Conservation (phyloP, 176 grass and related monocot species). For the Aegilops tauschii region DNA sequence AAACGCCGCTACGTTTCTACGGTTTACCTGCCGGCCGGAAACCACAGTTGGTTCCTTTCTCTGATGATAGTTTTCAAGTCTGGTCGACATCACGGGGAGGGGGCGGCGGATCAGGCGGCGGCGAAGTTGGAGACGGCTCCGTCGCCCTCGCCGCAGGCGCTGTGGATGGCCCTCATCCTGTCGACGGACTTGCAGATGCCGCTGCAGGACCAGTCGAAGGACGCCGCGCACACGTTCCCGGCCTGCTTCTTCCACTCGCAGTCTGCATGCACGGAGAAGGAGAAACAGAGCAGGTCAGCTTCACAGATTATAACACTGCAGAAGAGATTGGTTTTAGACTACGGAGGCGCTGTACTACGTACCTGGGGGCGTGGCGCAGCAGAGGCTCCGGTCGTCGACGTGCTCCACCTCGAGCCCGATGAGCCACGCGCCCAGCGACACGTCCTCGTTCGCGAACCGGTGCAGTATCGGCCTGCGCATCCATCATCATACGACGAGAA, state of each 20-base stretch:
- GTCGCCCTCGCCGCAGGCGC: constrained; percentile 50
- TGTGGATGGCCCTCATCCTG: constrained; percentile 61
- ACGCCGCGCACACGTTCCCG: constrained; percentile 55
- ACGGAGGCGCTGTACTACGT: too few species aligned
- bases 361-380: constrained; percentile 76
- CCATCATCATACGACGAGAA: background rate
- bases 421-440: constrained; percentile 78
- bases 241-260: constrained; percentile 66
- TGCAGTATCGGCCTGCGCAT: constrained; percentile 65
- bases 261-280: constrained; percentile 12
- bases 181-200: constrained; percentile 57
- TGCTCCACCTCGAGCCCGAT: constrained; percentile 81
- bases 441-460: constrained; percentile 84
- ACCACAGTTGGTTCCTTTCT: background rate
- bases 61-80: background rate
- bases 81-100: background rate
- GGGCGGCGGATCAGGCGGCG: background rate
- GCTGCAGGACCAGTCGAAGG: constrained; percentile 64
- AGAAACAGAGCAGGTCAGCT: background rate
- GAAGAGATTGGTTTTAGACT: too few species aligned
- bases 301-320: background rate
- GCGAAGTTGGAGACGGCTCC: constrained; percentile 30
- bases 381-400: constrained; percentile 78
- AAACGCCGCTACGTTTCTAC: background rate
- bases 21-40: background rate